phyloP scores from a whole-genome alignment of 2,329 filamentous ascomycete genomes.

The Ophiostoma pallidulum region DNA sequence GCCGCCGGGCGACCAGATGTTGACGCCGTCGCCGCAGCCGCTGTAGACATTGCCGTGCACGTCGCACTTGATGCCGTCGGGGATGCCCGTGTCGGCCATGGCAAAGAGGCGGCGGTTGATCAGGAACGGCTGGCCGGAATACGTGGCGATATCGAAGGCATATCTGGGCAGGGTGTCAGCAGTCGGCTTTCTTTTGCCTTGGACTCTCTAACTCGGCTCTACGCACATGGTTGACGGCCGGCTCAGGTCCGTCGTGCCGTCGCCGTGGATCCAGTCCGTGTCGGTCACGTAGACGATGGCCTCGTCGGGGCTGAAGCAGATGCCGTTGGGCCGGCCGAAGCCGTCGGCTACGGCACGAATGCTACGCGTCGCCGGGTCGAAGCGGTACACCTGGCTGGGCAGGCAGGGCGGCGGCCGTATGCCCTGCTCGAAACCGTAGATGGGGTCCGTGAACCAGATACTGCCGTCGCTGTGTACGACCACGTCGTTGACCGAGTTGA shows the following conservation, averaged over 20 bases:
- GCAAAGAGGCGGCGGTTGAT: slow-evolving; percentile 43
- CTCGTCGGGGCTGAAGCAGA: slow-evolving; percentile 30
- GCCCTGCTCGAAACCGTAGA: slow-evolving; percentile 34
- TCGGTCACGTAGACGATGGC: slow-evolving; percentile 35
- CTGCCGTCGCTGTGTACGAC: slow-evolving; percentile 28
- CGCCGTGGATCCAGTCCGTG: slow-evolving; percentile 23
- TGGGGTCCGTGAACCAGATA: slow-evolving; percentile 42
- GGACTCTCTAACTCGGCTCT: too few species aligned
- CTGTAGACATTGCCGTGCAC: slow-evolving; percentile 35
- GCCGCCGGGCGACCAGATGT: slow-evolving; percentile 37
- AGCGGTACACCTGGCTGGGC: slow-evolving; percentile 40
- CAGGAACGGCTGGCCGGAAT: slow-evolving; percentile 31
- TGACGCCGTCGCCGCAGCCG: slow-evolving; percentile 38
- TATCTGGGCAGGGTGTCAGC: slow-evolving; percentile 17
- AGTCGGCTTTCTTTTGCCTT: too few species aligned
- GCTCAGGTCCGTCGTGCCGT: slow-evolving; percentile 22
- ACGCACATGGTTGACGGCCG: slow-evolving; percentile 17
- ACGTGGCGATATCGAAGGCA: slow-evolving; percentile 35
- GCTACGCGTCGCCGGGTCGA: slow-evolving; percentile 29
- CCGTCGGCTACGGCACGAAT: slow-evolving; percentile 39
- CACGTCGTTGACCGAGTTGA: slow-evolving; percentile 38
- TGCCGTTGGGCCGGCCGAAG: slow-evolving; percentile 34
- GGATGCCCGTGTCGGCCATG: slow-evolving; percentile 36
- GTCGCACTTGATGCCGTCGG: slow-evolving; percentile 34
- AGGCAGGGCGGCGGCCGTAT: slow-evolving; percentile 34